These are phyloP conservation scores for Combretum micranthum DNA, from an alignment of 345 rosid genomes.

Conservation along the genomic window DNA sequence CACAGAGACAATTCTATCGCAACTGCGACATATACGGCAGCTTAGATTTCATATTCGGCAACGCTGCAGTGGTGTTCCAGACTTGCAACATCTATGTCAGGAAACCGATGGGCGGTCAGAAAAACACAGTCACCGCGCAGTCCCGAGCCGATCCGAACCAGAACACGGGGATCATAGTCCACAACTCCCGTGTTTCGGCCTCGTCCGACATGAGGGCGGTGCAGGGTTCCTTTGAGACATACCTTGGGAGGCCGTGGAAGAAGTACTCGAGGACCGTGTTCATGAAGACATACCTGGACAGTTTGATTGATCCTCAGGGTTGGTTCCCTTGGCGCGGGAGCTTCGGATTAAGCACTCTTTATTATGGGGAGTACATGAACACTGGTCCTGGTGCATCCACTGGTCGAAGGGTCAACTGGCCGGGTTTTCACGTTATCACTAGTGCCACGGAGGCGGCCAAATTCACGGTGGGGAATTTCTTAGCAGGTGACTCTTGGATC, in stretches of 20 bases:
- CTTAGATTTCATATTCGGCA: conserved; percentile 74
- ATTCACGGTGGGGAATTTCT: conserved; percentile 63
- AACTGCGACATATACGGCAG: conserved; percentile 72
- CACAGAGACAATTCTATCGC: conserved; percentile 79
- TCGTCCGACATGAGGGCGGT: conserved; percentile 29
- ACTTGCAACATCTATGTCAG: conserved; percentile 56
- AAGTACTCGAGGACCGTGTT: conserved; percentile 72
- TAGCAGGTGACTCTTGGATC: conserved; percentile 66
- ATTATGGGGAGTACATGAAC: conserved; percentile 77
- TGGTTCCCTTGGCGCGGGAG: conserved; percentile 77
- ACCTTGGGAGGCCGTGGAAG: conserved; percentile 86
- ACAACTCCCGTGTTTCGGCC: conserved; percentile 48
- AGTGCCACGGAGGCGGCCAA: conserved; percentile 42
- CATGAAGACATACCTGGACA: conserved; percentile 46
- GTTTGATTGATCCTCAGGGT: conserved; percentile 43
- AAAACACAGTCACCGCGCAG: conserved; percentile 72
- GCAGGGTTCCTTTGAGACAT: conserved; percentile 33
- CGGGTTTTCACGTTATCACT: conserved; percentile 41
- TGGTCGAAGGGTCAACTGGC: conserved; percentile 65
- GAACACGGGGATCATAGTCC: conserved; percentile 75
- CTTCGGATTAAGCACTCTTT: conserved; percentile 69
- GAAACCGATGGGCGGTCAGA: conserved; percentile 42
- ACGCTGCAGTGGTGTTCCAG: conserved; percentile 54
- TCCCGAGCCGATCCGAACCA: conserved; percentile 57
- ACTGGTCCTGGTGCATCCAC: conserved; percentile 55